Conservation (phyloP, 192 early-diverging fungal species). For the Phlyctochytrium bullatum region DNA sequence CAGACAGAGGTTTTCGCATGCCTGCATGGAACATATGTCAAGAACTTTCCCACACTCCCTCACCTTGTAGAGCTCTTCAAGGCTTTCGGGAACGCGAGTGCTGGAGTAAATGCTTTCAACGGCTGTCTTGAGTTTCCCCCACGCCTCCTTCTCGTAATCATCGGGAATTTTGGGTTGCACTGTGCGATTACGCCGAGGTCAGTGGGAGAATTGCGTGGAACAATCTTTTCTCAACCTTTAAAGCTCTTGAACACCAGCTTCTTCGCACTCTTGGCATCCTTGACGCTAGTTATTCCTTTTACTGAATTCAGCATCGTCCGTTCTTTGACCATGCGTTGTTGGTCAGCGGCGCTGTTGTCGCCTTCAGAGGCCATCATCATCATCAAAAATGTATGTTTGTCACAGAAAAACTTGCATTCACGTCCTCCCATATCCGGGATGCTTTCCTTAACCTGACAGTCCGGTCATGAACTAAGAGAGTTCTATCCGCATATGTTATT, state of each 20-base stretch:
- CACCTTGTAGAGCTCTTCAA: constrained; percentile 81
- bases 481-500: too few relatives aligned
- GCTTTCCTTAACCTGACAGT: too few relatives aligned
- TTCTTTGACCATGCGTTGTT: too few relatives aligned
- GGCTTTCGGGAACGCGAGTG: constrained; percentile 60
- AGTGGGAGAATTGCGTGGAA: too few relatives aligned
- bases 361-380: too few relatives aligned
- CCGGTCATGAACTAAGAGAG: too few relatives aligned
- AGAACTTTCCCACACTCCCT: constrained; percentile 2
- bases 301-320: too few relatives aligned
- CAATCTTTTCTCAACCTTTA: constrained; percentile 44
- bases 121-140: constrained; percentile 62
- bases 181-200: constrained; percentile 9
- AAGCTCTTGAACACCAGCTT: constrained; percentile 64
- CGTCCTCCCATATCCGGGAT: too few relatives aligned
- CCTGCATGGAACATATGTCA: constrained; percentile 19
- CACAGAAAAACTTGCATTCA: too few relatives aligned
- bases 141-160: constrained; percentile 65
- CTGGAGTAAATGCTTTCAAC: constrained; percentile 71
- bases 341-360: too few relatives aligned
- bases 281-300: too few relatives aligned
- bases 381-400: too few relatives aligned
- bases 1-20: constrained; percentile 76
- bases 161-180: constrained; percentile 57
- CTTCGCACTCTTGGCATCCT: constrained; percentile 26